Conservation (phyloP, 441 rosid species). For the Francoa sonchifolia region DNA sequence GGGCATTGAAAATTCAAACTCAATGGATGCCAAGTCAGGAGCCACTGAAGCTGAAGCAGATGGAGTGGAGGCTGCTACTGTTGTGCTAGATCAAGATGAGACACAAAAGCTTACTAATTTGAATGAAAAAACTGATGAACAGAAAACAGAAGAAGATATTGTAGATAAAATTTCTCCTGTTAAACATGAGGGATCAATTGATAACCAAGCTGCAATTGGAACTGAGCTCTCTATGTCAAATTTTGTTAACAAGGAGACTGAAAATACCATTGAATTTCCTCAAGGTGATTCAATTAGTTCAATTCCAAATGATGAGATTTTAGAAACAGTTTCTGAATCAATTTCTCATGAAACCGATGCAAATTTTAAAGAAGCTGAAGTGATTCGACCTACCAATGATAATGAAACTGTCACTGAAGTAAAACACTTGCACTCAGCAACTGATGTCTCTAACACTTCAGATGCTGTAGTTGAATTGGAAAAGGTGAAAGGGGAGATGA, state of each 20-base stretch:
- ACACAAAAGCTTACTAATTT: constrained; percentile 22
- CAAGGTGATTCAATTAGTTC: constrained; percentile 10
- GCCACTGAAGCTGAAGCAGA: constrained; percentile 20
- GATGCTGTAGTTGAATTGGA: constrained; percentile 49
- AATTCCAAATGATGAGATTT: constrained; percentile 25
- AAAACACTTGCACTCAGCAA: constrained; percentile 32
- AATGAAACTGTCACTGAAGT: constrained; percentile 23
- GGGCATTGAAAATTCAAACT: constrained; percentile 26
- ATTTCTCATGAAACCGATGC: constrained; percentile 25
- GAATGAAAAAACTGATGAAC: constrained; percentile 27
- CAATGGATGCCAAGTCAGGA: constrained; percentile 29
- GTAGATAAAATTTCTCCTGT: constrained; percentile 22
- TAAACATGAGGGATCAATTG: constrained; percentile 27
- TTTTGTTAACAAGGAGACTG: constrained; percentile 18
- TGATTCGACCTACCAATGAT: constrained; percentile 26
- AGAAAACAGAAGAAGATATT: constrained; percentile 25
- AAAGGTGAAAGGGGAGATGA: constrained; percentile 72
- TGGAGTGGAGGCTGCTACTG: constrained; percentile 20
- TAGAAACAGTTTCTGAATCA: constrained; percentile 28
- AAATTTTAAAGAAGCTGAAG: constrained; percentile 18
- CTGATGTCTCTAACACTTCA: constrained; percentile 28
- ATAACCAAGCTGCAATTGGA: constrained; percentile 20
- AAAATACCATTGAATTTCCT: constrained; percentile 25
- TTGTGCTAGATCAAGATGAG: constrained; percentile 23
- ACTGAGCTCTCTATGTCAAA: constrained; percentile 28